phyloP scores from a whole-genome alignment of 2,329 filamentous ascomycete species.

The Calonectria henricotiae region DNA sequence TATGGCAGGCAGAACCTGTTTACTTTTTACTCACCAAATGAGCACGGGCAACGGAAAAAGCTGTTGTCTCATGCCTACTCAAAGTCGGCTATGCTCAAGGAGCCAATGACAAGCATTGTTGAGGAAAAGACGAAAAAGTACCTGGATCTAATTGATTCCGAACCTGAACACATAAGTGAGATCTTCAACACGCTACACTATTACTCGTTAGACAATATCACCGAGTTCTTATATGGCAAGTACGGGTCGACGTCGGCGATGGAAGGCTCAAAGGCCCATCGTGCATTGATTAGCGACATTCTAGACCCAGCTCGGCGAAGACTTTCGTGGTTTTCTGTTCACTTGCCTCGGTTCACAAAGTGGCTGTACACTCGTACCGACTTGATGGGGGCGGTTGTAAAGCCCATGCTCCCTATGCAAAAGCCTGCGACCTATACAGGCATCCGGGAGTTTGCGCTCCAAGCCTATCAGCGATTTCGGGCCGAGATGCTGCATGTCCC shows the following conservation, averaged over 20 bases:
- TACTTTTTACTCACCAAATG: constrained; percentile 62
- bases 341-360: constrained; percentile 35
- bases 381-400: constrained; percentile 8
- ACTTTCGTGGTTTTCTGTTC: constrained; percentile 42
- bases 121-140: constrained; percentile 55
- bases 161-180: constrained; percentile 40
- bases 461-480: constrained; percentile 37
- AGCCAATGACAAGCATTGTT: constrained; percentile 54
- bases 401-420: constrained; percentile 44
- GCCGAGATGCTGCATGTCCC: constrained; percentile 14
- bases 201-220: constrained; percentile 44
- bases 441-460: constrained; percentile 38
- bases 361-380: constrained; percentile 40
- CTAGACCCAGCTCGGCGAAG: constrained; percentile 43
- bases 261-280: constrained; percentile 34
- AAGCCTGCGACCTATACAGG: constrained; percentile 45
- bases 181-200: constrained; percentile 45
- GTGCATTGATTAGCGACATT: constrained; percentile 40
- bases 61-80: constrained; percentile 69
- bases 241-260: constrained; percentile 41
- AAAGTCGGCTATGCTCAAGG: constrained; percentile 54
- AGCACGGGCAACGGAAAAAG: constrained; percentile 69
- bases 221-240: constrained; percentile 40
- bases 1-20: constrained; percentile 70
- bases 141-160: constrained; percentile 49